Percentiles rank a stretch among this genome's conserved stretches.
Conservation (phyloP, 441 rosid species). For the Melastoma candidum region DNA sequence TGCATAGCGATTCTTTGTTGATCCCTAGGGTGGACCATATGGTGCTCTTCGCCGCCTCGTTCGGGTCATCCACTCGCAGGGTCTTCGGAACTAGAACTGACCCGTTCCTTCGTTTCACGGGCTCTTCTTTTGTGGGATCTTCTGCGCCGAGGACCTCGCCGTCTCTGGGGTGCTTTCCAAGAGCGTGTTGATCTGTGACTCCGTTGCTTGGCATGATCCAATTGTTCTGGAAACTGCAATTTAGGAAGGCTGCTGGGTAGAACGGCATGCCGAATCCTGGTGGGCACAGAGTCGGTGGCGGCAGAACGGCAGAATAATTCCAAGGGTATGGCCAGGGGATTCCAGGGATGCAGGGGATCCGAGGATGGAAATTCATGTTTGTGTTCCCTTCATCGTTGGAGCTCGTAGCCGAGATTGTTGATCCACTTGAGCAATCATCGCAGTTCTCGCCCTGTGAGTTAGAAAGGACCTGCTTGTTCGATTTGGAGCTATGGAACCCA, state of each 20-base stretch:
- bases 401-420: constrained; percentile 31
- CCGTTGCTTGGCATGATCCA: constrained; percentile 33
- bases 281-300: constrained; percentile 26
- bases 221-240: constrained; percentile 24
- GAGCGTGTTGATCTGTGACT: constrained; percentile 22
- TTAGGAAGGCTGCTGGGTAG: constrained; percentile 54
- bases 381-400: too few species aligned
- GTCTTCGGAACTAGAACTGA: constrained; percentile 57
- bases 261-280: constrained; percentile 32
- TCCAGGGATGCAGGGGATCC: constrained; percentile 41
- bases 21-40: constrained; percentile 90
- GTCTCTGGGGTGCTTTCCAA: constrained; percentile 73
- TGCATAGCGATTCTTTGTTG: constrained; percentile 43
- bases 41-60: constrained; percentile 86
- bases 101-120: constrained; percentile 27
- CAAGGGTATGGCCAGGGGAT: constrained; percentile 85
- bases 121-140: constrained; percentile 20
- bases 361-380: too few species aligned
- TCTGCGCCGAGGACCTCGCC: constrained; percentile 24
- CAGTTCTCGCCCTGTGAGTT: constrained; percentile 30
- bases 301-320: constrained; percentile 32
- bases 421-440: constrained; percentile 58
- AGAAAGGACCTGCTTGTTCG: constrained; percentile 18
- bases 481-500: constrained; percentile 28
- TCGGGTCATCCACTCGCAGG: constrained; percentile 66